These are phyloP conservation scores for Naematelia encephala DNA, from an alignment of 768 basidiomycete genomes.

Conservation along the genomic window DNA sequence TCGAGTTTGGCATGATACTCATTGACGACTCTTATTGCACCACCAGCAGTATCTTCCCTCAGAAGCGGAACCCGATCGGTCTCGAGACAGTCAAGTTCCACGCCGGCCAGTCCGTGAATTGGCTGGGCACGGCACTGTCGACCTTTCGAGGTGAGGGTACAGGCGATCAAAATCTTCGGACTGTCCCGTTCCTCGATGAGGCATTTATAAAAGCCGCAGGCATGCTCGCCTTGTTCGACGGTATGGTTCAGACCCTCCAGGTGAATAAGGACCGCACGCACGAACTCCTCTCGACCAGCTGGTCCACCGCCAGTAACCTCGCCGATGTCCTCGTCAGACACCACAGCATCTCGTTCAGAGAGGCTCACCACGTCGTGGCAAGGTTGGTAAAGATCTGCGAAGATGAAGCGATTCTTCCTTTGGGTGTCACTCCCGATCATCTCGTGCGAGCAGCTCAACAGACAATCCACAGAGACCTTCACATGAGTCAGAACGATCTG, in stretches of 20 bases:
- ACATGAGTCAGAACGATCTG: conserved; percentile 1
- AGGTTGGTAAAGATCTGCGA: conserved; percentile 8
- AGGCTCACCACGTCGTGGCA: conserved; percentile 17
- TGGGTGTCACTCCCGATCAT: not conserved
- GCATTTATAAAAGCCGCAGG: conserved; percentile 7
- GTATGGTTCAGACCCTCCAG: conserved; percentile 7
- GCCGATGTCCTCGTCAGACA: conserved; percentile 10
- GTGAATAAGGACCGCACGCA: conserved; percentile 5
- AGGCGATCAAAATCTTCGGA: conserved; percentile 11
- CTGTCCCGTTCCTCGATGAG: conserved; percentile 10
- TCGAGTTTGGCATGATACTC: conserved; percentile 9
- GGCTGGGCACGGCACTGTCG: conserved; percentile 8
- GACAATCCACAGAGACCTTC: conserved; percentile 1
- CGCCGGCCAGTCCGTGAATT: conserved; percentile 11
- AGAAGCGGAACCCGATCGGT: conserved; percentile 12
- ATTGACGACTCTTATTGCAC: conserved; percentile 10
- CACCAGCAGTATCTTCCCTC: conserved; percentile 15
- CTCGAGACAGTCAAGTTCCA: conserved; percentile 5
- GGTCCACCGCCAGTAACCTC: conserved; percentile 15
- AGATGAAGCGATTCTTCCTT: not conserved
- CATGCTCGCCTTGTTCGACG: conserved; percentile 10
- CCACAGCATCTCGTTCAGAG: conserved; percentile 10
- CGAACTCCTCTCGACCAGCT: conserved; percentile 3
- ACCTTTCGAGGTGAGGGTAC: conserved; percentile 15
- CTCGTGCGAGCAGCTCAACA: not conserved